Percentiles rank a stretch among this genome's conserved stretches.
These are phyloP conservation scores for Dactylonectria estremocensis DNA, from an alignment of 2,329 filamentous ascomycete genomes.

Conservation along the genomic window DNA sequence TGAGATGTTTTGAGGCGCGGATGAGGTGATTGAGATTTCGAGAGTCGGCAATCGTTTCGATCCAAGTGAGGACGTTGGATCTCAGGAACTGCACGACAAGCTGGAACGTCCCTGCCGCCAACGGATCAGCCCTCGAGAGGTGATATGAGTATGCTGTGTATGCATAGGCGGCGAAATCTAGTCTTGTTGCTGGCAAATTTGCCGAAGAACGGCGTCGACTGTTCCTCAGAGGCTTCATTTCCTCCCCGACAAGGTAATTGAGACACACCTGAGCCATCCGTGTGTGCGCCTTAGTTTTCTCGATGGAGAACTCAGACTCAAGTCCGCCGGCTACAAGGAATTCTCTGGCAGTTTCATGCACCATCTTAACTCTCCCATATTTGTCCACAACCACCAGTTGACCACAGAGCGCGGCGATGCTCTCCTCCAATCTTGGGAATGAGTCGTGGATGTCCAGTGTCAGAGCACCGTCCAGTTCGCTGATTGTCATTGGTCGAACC, in stretches of 20 bases:
- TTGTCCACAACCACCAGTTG: constrained; percentile 56
- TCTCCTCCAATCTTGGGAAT: constrained; percentile 46
- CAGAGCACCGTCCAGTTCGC: constrained; percentile 55
- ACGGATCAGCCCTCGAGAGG: constrained; percentile 46
- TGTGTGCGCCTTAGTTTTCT: constrained; percentile 48
- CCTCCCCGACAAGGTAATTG: constrained; percentile 50
- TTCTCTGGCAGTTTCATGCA: constrained; percentile 57
- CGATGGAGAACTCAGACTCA: constrained; percentile 51
- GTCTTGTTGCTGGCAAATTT: constrained; percentile 26
- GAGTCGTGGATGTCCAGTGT: constrained; percentile 52
- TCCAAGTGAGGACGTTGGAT: constrained; percentile 55
- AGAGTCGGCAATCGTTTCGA: constrained; percentile 48
- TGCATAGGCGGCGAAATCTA: constrained; percentile 49
- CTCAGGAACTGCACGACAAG: constrained; percentile 50
- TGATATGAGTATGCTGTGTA: constrained; percentile 53
- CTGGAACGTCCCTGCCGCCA: constrained; percentile 40
- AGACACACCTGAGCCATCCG: constrained; percentile 54
- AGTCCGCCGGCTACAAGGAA: constrained; percentile 46
- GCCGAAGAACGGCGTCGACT: constrained; percentile 32
- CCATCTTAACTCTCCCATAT: constrained; percentile 51
- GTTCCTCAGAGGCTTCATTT: constrained; percentile 53
- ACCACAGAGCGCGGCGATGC: constrained; percentile 51
- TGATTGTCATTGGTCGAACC: constrained; percentile 50
- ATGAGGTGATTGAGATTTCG: constrained; percentile 36
- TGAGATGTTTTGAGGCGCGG: constrained; percentile 37